Evolutionary conservation across 106 monocot genomes (phyloP), one percentile per base, ranked within the genome.

Genomic region (Acorus calamus): DNA sequence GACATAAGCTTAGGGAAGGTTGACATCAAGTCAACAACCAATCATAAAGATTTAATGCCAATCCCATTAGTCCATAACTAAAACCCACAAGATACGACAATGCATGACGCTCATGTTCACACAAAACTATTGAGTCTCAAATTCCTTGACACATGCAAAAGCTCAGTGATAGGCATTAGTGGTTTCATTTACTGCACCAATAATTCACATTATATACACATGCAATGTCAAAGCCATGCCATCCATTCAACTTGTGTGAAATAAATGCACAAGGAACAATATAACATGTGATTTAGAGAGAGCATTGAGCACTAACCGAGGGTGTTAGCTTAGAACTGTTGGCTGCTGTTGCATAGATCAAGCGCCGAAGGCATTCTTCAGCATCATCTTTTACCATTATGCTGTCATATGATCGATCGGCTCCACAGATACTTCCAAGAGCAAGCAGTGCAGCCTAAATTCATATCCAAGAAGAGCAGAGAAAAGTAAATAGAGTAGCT

Each of bases 381-480:
- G 85, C 96, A 74, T 60, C 67, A 6, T 61, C 59, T 60, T 69
- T 69, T 56, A 96, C 81, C 47, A 88, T 11, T 14, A 74, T 54
- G 12, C 57, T 82, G 41, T 79, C 74, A 57, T 81, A 72, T 57
- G 80, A 53, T 45, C 91, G 69, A 51, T 79, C 63, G 7, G 76
- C 78, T 68, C 96, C 96, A 77, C 78, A 80, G 55, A 96, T 87
- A 70, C 76, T 87, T 61, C 82, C 90, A 77, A 96, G 80, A 41
- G 91, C 87, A 85, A 80, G 83, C 46, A 96, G 70, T 57, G 80
- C 80, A 77, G 96, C 91, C 96, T 96, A 61, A 58, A 43, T 28
- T 28, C 28, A 28, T 28, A 28, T 28, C 28, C 28, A 28, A 28
- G 28, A 28, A 28, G 28, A 28, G 28, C 28, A 68, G 10, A 66